Conservation (phyloP, 495 filamentous ascomycete species). For the Lasiosphaeria ovina region DNA sequence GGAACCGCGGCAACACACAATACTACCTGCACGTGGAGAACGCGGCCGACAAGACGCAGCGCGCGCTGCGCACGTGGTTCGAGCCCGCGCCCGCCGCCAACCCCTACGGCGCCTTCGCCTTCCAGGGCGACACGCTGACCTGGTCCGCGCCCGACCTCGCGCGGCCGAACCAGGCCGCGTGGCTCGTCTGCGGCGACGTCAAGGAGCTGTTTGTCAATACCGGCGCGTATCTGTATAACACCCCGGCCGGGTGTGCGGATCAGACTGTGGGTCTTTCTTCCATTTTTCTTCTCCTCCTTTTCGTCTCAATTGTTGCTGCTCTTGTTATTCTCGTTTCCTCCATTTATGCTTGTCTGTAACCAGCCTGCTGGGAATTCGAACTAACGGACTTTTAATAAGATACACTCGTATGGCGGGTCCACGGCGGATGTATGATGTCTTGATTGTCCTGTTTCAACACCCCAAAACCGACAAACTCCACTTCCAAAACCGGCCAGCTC, state of each 20-base stretch:
- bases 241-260: conserved; percentile 50
- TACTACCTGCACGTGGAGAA: conserved; percentile 32
- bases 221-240: conserved; percentile 48
- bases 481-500: not conserved
- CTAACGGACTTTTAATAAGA: conserved; percentile 10
- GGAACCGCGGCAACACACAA: conserved; percentile 25
- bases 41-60: conserved; percentile 37
- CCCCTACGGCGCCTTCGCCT: conserved; percentile 48
- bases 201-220: conserved; percentile 48
- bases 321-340: no score
- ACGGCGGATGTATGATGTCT: conserved; percentile 17
- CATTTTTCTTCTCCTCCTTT: not conserved
- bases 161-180: conserved; percentile 47
- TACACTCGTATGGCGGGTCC: conserved; percentile 23
- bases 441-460: not conserved
- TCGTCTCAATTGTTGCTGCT: not conserved
- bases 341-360: not conserved
- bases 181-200: conserved; percentile 43
- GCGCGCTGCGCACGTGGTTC: conserved; percentile 34
- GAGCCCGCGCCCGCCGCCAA: conserved; percentile 30
- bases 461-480: no score
- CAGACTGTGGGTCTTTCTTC: conserved; percentile 39
- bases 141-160: conserved; percentile 42
- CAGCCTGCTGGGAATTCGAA: not conserved
- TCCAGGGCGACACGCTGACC: conserved; percentile 46